Conservation (phyloP, 1,284 basidiomycete species). For the Fomitopsis pinicola region DNA sequence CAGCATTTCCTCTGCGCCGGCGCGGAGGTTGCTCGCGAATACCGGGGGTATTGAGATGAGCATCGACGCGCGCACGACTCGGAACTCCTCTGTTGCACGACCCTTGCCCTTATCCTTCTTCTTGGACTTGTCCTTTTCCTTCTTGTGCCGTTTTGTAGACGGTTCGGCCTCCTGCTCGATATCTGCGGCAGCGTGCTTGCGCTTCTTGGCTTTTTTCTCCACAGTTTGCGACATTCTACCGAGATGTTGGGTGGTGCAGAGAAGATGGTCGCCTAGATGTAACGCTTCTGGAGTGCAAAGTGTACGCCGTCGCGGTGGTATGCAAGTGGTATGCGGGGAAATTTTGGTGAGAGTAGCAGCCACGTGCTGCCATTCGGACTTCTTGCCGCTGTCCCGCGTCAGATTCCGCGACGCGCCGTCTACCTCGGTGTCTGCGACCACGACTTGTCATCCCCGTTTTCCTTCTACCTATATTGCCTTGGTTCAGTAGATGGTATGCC, state of each 20-base stretch:
- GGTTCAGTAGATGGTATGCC: background rate
- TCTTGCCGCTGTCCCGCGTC: background rate
- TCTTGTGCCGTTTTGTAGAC: slow-evolving; percentile 22
- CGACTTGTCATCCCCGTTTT: background rate
- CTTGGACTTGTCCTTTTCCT: slow-evolving; percentile 24
- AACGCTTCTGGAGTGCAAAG: background rate
- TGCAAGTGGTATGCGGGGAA: background rate
- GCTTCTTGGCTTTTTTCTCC: slow-evolving; percentile 42
- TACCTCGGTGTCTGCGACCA: background rate
- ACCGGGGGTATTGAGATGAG: slow-evolving; percentile 80
- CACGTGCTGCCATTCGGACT: slow-evolving; percentile 5
- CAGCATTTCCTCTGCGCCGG: slow-evolving; percentile 82
- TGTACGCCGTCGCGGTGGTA: background rate
- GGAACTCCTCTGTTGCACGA: slow-evolving; percentile 49
- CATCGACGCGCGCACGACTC: slow-evolving; percentile 61
- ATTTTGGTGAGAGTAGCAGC: slow-evolving; percentile 3
- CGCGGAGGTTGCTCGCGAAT: slow-evolving; percentile 66
- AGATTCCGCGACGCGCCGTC: background rate
- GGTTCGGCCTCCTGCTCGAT: slow-evolving; percentile 22
- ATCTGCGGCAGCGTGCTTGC: slow-evolving; percentile 40
- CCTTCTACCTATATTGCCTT: background rate
- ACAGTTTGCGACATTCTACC: slow-evolving; percentile 22
- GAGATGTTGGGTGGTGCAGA: background rate
- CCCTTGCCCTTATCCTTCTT: slow-evolving; percentile 42
- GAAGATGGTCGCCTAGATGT: background rate